Conservation (phyloP, 2,329 filamentous ascomycete genomes). For the Ascochyta clinopodiicola region DNA sequence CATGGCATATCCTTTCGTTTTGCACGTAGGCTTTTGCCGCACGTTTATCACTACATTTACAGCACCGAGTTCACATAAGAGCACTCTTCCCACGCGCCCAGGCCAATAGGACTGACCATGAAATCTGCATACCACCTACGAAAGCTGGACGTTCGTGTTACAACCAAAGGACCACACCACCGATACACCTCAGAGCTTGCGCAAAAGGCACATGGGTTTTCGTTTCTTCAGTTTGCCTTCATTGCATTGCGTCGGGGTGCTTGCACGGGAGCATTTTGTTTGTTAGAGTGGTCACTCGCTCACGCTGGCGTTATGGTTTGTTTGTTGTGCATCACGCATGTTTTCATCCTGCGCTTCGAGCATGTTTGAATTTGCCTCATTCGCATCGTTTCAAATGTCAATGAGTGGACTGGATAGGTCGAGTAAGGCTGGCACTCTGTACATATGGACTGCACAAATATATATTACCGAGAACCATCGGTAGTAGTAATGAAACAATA, state of each 20-base stretch:
- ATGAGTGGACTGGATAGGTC: constrained; percentile 16
- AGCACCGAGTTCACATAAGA: constrained; percentile 1
- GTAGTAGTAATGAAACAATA: constrained; percentile 13
- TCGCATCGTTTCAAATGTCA: constrained; percentile 17
- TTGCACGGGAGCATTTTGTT: constrained; percentile 38
- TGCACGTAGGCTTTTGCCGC: constrained; percentile 16
- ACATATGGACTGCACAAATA: constrained; percentile 18
- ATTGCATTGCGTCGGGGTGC: constrained; percentile 42
- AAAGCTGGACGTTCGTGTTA: constrained; percentile 5
- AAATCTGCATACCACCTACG: constrained; percentile 20
- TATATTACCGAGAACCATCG: constrained; percentile 6
- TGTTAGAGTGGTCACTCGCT: constrained; percentile 15
- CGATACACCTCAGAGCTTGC: neutral
- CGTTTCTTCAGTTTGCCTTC: constrained; percentile 22
- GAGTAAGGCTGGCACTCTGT: constrained; percentile 16
- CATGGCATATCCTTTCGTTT: constrained; percentile 23
- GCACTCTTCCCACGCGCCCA: constrained; percentile 1
- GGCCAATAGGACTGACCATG: constrained; percentile 1
- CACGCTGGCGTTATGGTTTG: constrained; percentile 12
- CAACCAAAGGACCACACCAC: constrained; percentile 1
- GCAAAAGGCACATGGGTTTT: constrained; percentile 9
- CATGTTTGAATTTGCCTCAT: constrained; percentile 16
- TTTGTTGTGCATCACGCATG: constrained; percentile 17
- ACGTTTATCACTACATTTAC: constrained; percentile 14
- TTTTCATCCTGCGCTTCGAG: constrained; percentile 13